phyloP scores from a whole-genome alignment of 2,329 filamentous ascomycete genomes.

The Emmonsiellopsis sp. region DNA sequence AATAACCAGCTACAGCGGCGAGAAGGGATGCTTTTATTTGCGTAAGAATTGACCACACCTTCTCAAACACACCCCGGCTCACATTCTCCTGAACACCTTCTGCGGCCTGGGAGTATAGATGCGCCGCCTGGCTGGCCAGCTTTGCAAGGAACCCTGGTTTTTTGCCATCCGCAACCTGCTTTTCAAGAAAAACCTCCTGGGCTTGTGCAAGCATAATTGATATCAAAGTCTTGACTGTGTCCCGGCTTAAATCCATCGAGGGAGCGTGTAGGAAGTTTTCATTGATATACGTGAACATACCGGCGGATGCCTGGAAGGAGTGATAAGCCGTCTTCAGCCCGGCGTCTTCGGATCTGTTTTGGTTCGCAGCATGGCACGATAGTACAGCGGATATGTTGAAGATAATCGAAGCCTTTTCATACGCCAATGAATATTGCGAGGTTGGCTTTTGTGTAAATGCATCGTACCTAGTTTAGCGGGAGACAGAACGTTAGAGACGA shows the following conservation, averaged over 20 bases:
- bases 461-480: slow-evolving; percentile 64
- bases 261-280: slow-evolving; percentile 98
- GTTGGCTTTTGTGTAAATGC: slow-evolving; percentile 99
- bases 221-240: slow-evolving; percentile 93
- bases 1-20: slow-evolving; percentile 82
- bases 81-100: slow-evolving; percentile 93
- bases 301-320: slow-evolving; percentile 93
- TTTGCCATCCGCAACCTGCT: slow-evolving; percentile 85
- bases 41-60: slow-evolving; percentile 72
- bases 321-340: slow-evolving; percentile 96
- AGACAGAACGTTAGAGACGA: slow-evolving; percentile 3
- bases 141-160: slow-evolving; percentile 89
- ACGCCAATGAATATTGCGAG: slow-evolving; percentile 89
- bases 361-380: slow-evolving; percentile 87
- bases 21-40: slow-evolving; percentile 70
- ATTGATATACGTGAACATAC: slow-evolving; percentile 99
- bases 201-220: slow-evolving; percentile 88
- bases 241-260: slow-evolving; percentile 87
- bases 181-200: slow-evolving; percentile 95
- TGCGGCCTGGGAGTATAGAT: slow-evolving; percentile 74
- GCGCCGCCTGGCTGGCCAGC: slow-evolving; percentile 80
- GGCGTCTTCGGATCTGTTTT: slow-evolving; percentile 83
- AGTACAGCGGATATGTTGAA: slow-evolving; percentile 98
- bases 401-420: slow-evolving; percentile 97
- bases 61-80: slow-evolving; percentile 82